phyloP scores from a whole-genome alignment of 371 early-diverging fungal species.

The Massospora cicadina region DNA sequence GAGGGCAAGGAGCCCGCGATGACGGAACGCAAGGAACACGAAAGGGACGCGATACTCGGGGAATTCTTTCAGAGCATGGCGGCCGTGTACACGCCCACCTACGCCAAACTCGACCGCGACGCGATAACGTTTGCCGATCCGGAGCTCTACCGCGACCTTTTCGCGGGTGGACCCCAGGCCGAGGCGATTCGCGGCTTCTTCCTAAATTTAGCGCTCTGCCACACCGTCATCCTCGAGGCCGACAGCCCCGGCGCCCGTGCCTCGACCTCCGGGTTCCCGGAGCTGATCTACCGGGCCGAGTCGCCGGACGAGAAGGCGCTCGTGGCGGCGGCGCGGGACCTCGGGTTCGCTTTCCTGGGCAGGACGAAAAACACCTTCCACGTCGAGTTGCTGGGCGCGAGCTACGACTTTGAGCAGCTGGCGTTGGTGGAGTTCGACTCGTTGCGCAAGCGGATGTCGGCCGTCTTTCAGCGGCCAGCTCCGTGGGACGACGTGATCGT shows the following conservation, averaged over 20 bases:
- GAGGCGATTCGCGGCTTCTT: conserved; percentile 58
- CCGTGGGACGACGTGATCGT: conserved; percentile 59
- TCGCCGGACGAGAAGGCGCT: conserved; percentile 79
- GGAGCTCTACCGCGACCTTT: conserved; percentile 43
- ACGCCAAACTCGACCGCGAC: conserved; percentile 40
- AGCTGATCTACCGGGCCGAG: conserved; percentile 37
- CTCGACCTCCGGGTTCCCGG: conserved; percentile 17
- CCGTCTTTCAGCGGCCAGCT: conserved; percentile 60
- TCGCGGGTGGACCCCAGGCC: conserved; percentile 14
- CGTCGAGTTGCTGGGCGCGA: conserved; percentile 46
- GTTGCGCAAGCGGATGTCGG: conserved; percentile 89
- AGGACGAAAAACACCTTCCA: conserved; percentile 27
- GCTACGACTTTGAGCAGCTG: conserved; percentile 46
- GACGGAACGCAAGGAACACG: conserved; percentile 12
- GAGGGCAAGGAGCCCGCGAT: conserved; percentile 16
- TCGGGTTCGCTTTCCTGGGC: conserved; percentile 66
- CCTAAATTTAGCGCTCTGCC: conserved; percentile 72
- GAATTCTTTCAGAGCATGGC: conserved; percentile 36
- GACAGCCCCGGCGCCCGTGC: conserved; percentile 29
- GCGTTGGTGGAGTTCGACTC: conserved; percentile 80
- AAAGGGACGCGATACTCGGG: conserved; percentile 29
- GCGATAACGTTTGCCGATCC: conserved; percentile 74
- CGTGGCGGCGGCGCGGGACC: conserved; percentile 67
- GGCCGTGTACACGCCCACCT: conserved; percentile 44
- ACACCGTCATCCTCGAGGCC: conserved; percentile 77